Conservation (phyloP, 2,329 filamentous ascomycete species). For the Aspergillus thermomutatus region DNA sequence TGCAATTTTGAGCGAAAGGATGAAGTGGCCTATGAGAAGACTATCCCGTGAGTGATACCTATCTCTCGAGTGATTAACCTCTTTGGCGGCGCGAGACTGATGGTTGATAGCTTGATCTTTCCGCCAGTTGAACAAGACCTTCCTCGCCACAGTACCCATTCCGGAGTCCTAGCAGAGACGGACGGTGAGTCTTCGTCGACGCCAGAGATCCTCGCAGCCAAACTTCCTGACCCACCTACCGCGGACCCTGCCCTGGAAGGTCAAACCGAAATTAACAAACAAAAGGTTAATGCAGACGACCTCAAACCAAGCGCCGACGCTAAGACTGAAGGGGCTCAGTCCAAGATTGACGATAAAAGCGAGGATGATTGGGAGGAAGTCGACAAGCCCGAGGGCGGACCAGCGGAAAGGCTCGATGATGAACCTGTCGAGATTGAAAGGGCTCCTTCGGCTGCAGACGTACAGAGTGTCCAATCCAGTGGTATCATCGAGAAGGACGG, state of each 20-base stretch:
- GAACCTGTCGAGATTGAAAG: constrained; percentile 32
- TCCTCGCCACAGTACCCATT: constrained; percentile 9
- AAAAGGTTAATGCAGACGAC: constrained; percentile 33
- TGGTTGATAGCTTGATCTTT: constrained; percentile 44
- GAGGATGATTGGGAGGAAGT: constrained; percentile 43
- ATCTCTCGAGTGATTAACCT: background rate
- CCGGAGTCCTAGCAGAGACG: constrained; percentile 11
- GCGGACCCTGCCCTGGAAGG: constrained; percentile 44
- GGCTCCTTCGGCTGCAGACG: constrained; percentile 28
- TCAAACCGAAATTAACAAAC: constrained; percentile 47
- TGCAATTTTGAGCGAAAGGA: constrained; percentile 81
- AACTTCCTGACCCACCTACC: constrained; percentile 49
- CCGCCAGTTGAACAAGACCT: constrained; percentile 43
- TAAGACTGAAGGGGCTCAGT: constrained; percentile 3
- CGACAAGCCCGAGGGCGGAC: constrained; percentile 24
- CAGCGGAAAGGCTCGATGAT: constrained; percentile 28
- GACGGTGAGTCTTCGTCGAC: constrained; percentile 26
- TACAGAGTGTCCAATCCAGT: constrained; percentile 35
- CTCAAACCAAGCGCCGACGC: constrained; percentile 1
- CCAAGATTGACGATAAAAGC: constrained; percentile 23
- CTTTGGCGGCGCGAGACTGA: background rate
- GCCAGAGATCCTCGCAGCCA: constrained; percentile 34
- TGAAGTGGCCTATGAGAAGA: constrained; percentile 64
- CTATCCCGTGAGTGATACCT: constrained; percentile 66
- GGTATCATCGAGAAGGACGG: constrained; percentile 25